These are phyloP conservation scores for Exophiala sideris DNA, from an alignment of 2,329 filamentous ascomycete species.

Conservation along the genomic window DNA sequence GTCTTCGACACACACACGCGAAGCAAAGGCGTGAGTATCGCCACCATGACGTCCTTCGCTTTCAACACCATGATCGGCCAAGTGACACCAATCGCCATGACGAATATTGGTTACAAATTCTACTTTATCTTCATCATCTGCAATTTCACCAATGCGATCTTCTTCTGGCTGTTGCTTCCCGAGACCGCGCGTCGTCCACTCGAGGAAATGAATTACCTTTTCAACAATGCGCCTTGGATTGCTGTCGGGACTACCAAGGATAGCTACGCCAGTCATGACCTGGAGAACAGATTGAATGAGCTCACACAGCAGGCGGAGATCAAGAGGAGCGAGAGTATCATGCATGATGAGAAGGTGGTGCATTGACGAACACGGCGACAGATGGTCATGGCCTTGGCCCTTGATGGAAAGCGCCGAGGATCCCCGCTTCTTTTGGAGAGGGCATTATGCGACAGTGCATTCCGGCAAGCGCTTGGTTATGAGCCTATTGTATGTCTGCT, in stretches of 20 bases:
- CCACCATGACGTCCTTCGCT: constrained; percentile 69
- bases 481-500: too few species aligned
- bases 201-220: constrained; percentile 67
- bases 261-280: constrained; percentile 53
- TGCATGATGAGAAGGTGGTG: constrained; percentile 21
- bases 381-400: too few species aligned
- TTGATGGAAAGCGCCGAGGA: too few species aligned
- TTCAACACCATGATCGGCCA: constrained; percentile 74
- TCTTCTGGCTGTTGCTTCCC: constrained; percentile 66
- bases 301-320: constrained; percentile 50
- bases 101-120: constrained; percentile 52
- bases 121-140: constrained; percentile 64
- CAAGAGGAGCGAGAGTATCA: constrained; percentile 15
- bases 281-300: constrained; percentile 58
- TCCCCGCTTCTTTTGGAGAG: too few species aligned
- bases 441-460: too few species aligned
- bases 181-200: constrained; percentile 57
- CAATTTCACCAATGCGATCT: constrained; percentile 65
- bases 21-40: constrained; percentile 70
- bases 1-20: constrained; percentile 76
- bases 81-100: constrained; percentile 61
- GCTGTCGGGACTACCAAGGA: constrained; percentile 56
- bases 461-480: too few species aligned
- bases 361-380: too few species aligned
- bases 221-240: constrained; percentile 63